Evolutionary conservation across 345 rosid genomes (phyloP).

Genomic region (Alliaria petiolata): DNA sequence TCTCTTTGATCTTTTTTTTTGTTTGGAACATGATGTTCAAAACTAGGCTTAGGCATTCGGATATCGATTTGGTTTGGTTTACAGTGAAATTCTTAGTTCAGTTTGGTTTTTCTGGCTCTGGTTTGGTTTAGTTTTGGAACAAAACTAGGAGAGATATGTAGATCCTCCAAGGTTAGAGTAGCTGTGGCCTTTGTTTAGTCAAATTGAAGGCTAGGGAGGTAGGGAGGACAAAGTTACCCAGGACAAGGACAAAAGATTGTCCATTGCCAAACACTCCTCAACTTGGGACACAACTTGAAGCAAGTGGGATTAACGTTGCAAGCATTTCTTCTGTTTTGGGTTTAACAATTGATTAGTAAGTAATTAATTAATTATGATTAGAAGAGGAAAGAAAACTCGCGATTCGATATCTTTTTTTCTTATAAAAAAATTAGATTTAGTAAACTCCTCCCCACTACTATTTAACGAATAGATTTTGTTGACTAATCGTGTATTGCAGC

Average conservation of each 20-base stretch:
- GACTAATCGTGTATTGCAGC: constrained; percentile 3
- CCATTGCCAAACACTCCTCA: constrained; percentile 7
- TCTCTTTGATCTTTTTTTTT: neutral
- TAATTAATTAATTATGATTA: neutral
- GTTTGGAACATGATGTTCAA: neutral
- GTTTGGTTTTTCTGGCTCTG: neutral
- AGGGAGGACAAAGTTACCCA: neutral
- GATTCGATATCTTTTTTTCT: neutral
- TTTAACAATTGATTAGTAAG: constrained; percentile 5
- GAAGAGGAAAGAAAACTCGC: constrained; percentile 1
- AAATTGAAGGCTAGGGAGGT: neutral
- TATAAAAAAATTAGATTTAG: neutral
- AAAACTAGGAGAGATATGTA: neutral
- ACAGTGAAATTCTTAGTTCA: neutral
- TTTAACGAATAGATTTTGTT: neutral
- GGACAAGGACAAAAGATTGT: neutral
- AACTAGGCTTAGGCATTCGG: neutral
- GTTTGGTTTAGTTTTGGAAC: neutral
- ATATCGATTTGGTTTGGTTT: neutral
- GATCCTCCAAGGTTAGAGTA: neutral
- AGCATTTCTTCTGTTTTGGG: constrained; percentile 11
- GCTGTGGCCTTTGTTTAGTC: neutral
- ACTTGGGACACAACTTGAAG: constrained; percentile 16
- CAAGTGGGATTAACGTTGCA: constrained; percentile 27
- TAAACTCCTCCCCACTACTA: constrained; percentile 13